Evolutionary conservation across 2,329 filamentous ascomycete genomes (phyloP).

Genomic region (Monosporascus ibericus): DNA sequence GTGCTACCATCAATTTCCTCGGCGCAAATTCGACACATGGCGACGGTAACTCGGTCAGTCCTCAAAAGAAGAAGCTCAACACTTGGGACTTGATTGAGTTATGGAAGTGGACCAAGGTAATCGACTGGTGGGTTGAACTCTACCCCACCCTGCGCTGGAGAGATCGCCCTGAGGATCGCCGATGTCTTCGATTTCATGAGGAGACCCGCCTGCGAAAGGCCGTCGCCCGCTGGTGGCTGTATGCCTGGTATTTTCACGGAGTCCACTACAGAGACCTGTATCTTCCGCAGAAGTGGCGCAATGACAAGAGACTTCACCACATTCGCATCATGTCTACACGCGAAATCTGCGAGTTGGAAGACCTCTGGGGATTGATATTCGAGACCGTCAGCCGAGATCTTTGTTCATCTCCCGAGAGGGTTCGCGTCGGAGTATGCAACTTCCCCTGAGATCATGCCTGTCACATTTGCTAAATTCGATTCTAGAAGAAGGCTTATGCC

Average conservation of each 20-base stretch:
- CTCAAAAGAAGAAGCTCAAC: constrained; percentile 17
- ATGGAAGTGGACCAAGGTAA: constrained; percentile 24
- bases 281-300: constrained; percentile 12
- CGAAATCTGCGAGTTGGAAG: constrained; percentile 22
- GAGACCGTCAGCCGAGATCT: constrained; percentile 21
- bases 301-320: constrained; percentile 20
- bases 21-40: constrained; percentile 10
- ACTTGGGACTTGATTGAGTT: constrained; percentile 21
- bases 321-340: constrained; percentile 19
- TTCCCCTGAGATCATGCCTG: background rate
- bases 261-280: constrained; percentile 26
- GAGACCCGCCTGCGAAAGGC: constrained; percentile 41
- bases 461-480: constrained; percentile 7
- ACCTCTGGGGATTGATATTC: constrained; percentile 16
- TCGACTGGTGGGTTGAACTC: constrained; percentile 34
- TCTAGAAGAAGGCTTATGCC: constrained; percentile 5
- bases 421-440: constrained; percentile 16
- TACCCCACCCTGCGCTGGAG: constrained; percentile 41
- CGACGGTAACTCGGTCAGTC: constrained; percentile 14
- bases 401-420: constrained; percentile 21
- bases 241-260: constrained; percentile 45
- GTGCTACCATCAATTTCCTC: constrained; percentile 11
- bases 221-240: constrained; percentile 50
- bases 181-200: constrained; percentile 37
- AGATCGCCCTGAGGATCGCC: constrained; percentile 36